Evolutionary conservation across 2,329 filamentous ascomycete species (phyloP), one percentile per base, ranked within the genome.

Genomic region (Fusarium sp.): DNA sequence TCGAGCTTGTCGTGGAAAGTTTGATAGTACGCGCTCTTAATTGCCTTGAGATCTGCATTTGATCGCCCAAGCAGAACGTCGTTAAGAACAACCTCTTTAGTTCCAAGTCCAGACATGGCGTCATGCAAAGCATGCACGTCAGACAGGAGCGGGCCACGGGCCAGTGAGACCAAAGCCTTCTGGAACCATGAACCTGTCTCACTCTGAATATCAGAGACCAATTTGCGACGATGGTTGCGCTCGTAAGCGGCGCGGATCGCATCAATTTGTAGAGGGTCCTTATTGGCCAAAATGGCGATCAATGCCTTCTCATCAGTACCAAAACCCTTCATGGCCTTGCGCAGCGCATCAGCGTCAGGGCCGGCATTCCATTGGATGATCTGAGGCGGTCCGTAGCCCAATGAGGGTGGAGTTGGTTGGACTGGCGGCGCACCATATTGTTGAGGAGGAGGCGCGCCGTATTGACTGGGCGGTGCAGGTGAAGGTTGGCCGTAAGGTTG

Each of bases 321-420:
- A 69, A 97, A 93, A 0, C 94, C 94, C 81, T 97, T 97, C 94
- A 98, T 97, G 4, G 95, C 93, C 73, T 88, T 88, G 57, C 93
- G 89, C 26, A 97, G 84, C 7, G 85, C 88, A 62, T 94, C 88
- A 0, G 93, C 92, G 74, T 96, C 90, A 15, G 85, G 83, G 6
- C 83, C 86, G 50, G 89, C 91, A 70, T 97, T 90, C 85, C 87
- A 91, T 33, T 88, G 85, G 45, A 93, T 92, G 48, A 88, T 84
- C 76, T 93, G 92, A 15, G 89, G 88, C 0, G 91, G 87, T 5
- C 90, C 89, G 76, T 97, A 98, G 38, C 95, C 95, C 1, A 87
- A 81, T 0, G 92, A 92, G 1, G 93, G 89, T 14, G 88, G 87
- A 2, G 91, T 89, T 14, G 91, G 89, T 44, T 87, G 84, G 11